phyloP scores from a whole-genome alignment of 1,284 basidiomycete genomes.

The Meripilus lineatus region DNA sequence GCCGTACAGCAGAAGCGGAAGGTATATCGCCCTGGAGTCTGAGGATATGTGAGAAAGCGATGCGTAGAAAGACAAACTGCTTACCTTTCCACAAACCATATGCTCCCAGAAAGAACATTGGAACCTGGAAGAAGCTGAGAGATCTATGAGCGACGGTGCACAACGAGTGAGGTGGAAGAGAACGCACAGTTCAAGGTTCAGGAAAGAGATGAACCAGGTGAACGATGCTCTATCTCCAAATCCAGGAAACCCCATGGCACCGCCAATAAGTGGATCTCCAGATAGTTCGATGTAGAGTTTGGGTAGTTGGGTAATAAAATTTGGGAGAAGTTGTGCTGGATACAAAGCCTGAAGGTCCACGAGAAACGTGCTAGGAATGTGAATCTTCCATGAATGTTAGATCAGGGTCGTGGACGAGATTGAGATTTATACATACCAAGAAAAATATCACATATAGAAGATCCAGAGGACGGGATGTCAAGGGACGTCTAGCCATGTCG shows the following conservation, averaged over 20 bases:
- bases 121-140: slow-evolving; percentile 67
- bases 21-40: slow-evolving; percentile 31
- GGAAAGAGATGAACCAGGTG: slow-evolving; percentile 66
- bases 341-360: slow-evolving; percentile 71
- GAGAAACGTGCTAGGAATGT: slow-evolving; percentile 59
- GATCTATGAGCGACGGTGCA: background rate
- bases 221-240: slow-evolving; percentile 35
- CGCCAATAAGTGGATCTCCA: slow-evolving; percentile 60
- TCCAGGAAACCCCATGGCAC: slow-evolving; percentile 41
- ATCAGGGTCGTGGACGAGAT: background rate
- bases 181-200: slow-evolving; percentile 46
- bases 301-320: slow-evolving; percentile 36
- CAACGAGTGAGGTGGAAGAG: background rate
- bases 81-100: slow-evolving; percentile 62
- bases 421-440: slow-evolving; percentile 32
- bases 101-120: slow-evolving; percentile 68
- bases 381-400: slow-evolving; percentile 36
- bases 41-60: background rate
- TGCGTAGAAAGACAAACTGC: slow-evolving; percentile 16
- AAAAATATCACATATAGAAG: slow-evolving; percentile 63
- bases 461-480: slow-evolving; percentile 55
- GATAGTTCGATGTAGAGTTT: slow-evolving; percentile 45
- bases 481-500: slow-evolving; percentile 33
- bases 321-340: slow-evolving; percentile 46
- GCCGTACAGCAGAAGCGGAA: slow-evolving; percentile 66